phyloP scores from a whole-genome alignment of 257 asterid genomes.

The Solanum etuberosum region DNA sequence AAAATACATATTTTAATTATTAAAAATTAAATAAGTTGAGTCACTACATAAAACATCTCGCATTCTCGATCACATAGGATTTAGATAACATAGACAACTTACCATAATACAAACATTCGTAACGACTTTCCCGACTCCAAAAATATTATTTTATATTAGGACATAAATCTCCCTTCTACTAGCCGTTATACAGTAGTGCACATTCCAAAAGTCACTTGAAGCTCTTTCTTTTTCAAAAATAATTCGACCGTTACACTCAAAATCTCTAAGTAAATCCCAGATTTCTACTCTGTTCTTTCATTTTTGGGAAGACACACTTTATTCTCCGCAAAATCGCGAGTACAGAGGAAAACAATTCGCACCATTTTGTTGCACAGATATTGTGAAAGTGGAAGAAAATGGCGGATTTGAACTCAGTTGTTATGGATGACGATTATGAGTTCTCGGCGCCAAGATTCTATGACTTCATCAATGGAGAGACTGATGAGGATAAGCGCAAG shows the following conservation, averaged over 20 bases:
- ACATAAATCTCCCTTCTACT: not conserved
- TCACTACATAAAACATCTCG: too few species aligned
- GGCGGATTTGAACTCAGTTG: constrained; percentile 25
- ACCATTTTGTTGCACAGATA: not conserved
- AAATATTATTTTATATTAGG: not conserved
- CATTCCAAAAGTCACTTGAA: not conserved
- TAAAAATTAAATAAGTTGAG: too few species aligned
- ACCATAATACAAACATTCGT: too few species aligned
- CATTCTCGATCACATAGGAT: too few species aligned
- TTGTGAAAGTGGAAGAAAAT: constrained; percentile 10
- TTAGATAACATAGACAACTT: too few species aligned
- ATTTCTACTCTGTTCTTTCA: not conserved
- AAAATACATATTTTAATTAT: too few species aligned
- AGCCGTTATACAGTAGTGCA: not conserved
- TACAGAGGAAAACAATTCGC: not conserved
- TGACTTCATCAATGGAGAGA: constrained; percentile 63
- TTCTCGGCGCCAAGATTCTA: constrained; percentile 70
- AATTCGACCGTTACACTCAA: constrained; percentile 39
- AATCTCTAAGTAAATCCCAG: constrained; percentile 32
- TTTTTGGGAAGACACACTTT: not conserved
- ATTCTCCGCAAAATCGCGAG: not conserved
- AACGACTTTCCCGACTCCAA: too few species aligned
- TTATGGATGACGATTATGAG: constrained; percentile 63
- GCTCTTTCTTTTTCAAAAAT: constrained; percentile 10
- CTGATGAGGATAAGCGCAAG: constrained; percentile 37